These are phyloP conservation scores for Cordyceps farinosa DNA, from an alignment of 2,329 filamentous ascomycete species.

Conservation along the genomic window DNA sequence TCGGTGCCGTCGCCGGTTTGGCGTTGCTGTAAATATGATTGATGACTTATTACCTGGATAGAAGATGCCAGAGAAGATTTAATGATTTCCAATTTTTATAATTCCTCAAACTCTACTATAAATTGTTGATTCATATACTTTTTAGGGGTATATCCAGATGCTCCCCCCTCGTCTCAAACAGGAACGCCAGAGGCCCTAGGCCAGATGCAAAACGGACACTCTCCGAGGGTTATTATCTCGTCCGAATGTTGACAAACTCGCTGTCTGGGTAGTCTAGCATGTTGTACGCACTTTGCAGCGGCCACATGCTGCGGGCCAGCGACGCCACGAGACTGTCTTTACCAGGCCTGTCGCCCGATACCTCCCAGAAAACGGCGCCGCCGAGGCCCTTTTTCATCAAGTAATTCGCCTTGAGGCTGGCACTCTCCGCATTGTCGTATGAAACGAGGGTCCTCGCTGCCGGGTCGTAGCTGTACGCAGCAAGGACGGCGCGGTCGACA, in stretches of 20 bases:
- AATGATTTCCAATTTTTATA: neutral
- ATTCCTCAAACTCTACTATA: neutral
- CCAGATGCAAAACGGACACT: neutral
- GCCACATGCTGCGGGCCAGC: constrained; percentile 43
- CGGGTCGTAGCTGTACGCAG: constrained; percentile 69
- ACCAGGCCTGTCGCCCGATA: constrained; percentile 58
- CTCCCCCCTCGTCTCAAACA: neutral
- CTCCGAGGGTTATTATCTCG: neutral
- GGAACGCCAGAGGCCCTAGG: neutral
- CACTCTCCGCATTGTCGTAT: constrained; percentile 62
- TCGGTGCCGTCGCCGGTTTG: neutral
- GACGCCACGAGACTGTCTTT: constrained; percentile 56
- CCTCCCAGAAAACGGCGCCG: constrained; percentile 84
- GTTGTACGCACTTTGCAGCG: constrained; percentile 49
- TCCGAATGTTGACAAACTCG: constrained; percentile 53
- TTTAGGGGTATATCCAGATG: neutral
- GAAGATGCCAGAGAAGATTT: no score
- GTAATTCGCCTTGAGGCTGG: constrained; percentile 60
- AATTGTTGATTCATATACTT: neutral
- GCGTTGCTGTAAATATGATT: neutral
- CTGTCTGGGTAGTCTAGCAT: constrained; percentile 54
- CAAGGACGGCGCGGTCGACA: constrained; percentile 55
- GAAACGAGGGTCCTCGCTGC: constrained; percentile 59
- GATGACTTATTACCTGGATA: neutral
- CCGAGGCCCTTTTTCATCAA: constrained; percentile 59